These are phyloP conservation scores for Alternaria sp. DNA, from an alignment of 2,329 filamentous ascomycete species.

Conservation along the genomic window DNA sequence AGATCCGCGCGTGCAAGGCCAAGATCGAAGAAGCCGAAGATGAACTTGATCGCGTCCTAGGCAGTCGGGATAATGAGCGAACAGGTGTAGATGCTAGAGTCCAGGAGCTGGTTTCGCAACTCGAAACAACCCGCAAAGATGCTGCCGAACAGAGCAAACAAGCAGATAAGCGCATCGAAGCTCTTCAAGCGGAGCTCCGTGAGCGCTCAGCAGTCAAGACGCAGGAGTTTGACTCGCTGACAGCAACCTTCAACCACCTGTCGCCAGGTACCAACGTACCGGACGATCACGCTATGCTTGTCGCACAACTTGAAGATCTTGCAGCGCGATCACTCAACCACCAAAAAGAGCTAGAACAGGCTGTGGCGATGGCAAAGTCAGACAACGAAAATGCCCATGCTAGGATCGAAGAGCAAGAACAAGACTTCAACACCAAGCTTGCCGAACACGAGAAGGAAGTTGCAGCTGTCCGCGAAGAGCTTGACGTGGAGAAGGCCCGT, in stretches of 20 bases:
- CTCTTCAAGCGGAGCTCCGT: conserved; percentile 65
- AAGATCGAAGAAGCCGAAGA: conserved; percentile 90
- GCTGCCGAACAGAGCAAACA: conserved; percentile 59
- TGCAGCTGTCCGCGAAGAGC: conserved; percentile 49
- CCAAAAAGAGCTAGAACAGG: conserved; percentile 54
- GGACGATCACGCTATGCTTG: conserved; percentile 47
- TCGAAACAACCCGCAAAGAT: conserved; percentile 65
- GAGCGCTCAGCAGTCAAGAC: conserved; percentile 53
- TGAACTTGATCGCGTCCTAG: conserved; percentile 83
- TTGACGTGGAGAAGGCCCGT: conserved; percentile 57
- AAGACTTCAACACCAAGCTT: conserved; percentile 44
- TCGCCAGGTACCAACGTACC: conserved; percentile 45
- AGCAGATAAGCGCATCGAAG: conserved; percentile 48
- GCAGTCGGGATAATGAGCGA: conserved; percentile 83
- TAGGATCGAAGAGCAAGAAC: conserved; percentile 50
- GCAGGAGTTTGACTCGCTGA: conserved; percentile 39
- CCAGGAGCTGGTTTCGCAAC: conserved; percentile 71
- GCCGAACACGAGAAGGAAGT: conserved; percentile 49
- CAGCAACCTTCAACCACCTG: conserved; percentile 48
- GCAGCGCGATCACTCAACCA: conserved; percentile 52
- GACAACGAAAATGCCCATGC: conserved; percentile 53
- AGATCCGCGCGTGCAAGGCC: conserved; percentile 76
- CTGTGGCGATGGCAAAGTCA: conserved; percentile 54
- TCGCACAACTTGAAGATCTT: conserved; percentile 54
- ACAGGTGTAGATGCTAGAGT: conserved; percentile 72